Evolutionary conservation across 441 rosid genomes (phyloP).

Genomic region (Gossypium davidsonii): DNA sequence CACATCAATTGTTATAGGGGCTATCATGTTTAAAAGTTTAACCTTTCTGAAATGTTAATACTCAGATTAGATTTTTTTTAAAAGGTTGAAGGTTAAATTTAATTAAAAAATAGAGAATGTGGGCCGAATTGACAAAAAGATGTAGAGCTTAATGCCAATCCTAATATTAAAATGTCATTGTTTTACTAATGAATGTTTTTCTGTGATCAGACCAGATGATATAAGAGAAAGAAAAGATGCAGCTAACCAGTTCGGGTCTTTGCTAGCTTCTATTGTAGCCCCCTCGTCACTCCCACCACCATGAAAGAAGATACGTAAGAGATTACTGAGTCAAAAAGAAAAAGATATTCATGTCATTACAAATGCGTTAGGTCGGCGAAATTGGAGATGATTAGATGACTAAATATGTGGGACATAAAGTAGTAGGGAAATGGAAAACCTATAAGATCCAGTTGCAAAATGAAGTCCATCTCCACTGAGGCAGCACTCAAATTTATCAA

Average conservation of each 20-base stretch:
- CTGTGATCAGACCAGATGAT: too few relatives aligned
- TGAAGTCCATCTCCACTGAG: constrained; percentile 53
- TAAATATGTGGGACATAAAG: constrained; percentile 1
- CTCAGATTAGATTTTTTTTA: too few relatives aligned
- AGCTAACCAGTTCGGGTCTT: constrained; percentile 48
- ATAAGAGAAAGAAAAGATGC: too few relatives aligned
- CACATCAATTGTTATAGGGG: too few relatives aligned
- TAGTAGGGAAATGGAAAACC: constrained; percentile 37
- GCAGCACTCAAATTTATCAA: constrained; percentile 72
- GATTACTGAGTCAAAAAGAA: constrained; percentile 37
- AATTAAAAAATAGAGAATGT: too few relatives aligned
- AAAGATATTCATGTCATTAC: constrained; percentile 15
- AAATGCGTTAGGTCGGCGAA: constrained; percentile 4
- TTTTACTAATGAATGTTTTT: neutral
- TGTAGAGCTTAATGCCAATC: too few relatives aligned
- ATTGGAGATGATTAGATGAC: constrained; percentile 9
- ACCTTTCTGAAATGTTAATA: too few relatives aligned
- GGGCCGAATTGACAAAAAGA: too few relatives aligned
- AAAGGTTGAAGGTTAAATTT: too few relatives aligned
- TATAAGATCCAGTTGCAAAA: constrained; percentile 73
- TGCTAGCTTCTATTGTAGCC: constrained; percentile 46
- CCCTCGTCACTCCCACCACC: constrained; percentile 45
- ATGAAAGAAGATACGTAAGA: constrained; percentile 44
- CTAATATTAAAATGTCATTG: neutral
- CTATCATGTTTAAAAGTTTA: too few relatives aligned